Base-by-base conservation (phyloP, 2,329 filamentous ascomycete genomes). In the Orbilia quercus region DNA sequence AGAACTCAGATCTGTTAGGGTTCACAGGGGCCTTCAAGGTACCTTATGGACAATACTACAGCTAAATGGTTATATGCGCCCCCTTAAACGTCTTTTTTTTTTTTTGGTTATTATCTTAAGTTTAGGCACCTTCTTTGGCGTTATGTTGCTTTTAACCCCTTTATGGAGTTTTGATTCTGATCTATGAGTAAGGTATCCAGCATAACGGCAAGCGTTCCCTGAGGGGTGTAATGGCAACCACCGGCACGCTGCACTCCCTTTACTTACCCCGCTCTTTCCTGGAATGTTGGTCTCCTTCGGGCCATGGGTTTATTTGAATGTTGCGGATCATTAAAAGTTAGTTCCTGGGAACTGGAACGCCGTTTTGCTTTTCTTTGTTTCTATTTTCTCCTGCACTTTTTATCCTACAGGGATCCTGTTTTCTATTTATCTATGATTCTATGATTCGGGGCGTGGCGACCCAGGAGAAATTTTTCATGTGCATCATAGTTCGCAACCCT, bases 1-100 rank as follows among this genome's bases (percentile, higher is more conserved):
- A 73, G 36, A 73, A 73, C 45, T 66, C 69, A 23, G 69, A 73
- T 28, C 36, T 73, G 12, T 59, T 73, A 18, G 69, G 60, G 9
- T 73, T 73, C 20, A 55, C 60, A 2, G 60, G 60, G 14, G 58
- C 58, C 14, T 54, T 66, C 47, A 63, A 51, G 28, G 45, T 45
- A n/a, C 47, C 36, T 14, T 65, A 65, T 38, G 59, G 50, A 5
- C 25, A 28, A 2, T 54, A 40, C 18, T 54, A 54, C 50, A 40
- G 40, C 34, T 40, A 28, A 28, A 54, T 40, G 31, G 12, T 7
- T 51, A 51, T n/a, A n/a, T n/a, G n/a, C n/a, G n/a, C n/a, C n/a
- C n/a, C n/a, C n/a, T n/a, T n/a, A n/a, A n/a, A n/a, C n/a, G n/a
- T n/a, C n/a, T n/a, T n/a, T n/a, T n/a, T n/a, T n/a, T n/a, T n/a